Base-by-base conservation (phyloP, 768 basidiomycete species). In the Leccinum boreale region DNA sequence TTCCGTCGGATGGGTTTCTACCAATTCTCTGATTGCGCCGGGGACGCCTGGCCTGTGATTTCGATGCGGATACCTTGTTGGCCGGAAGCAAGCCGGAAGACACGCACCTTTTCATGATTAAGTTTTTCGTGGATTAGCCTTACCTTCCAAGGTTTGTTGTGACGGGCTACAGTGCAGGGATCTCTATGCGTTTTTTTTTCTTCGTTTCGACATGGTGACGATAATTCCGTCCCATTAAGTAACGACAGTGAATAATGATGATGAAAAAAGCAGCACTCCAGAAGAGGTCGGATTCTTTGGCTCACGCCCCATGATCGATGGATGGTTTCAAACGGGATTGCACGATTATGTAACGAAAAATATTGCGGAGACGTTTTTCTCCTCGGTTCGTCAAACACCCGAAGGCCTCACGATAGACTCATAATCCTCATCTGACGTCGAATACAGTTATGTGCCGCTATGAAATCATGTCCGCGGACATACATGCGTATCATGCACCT, bases 1-100 rank as follows among this genome's bases (percentile, higher is more conserved):
- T 55, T 42, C 57, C 62, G 51, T 15, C n/a, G 28, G 53, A 31
- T 23, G 23, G 6, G n/a, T 49, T 28, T 49, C n/a, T 29, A n/a
- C 10, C 15, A 28, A n/a, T 49, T 15, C 3, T 49, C 28, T 29
- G 48, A 49, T 49, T 10, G 48, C 3, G 28, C 28, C 57, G 33
- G 47, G 50, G 28, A 21, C 17, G 17, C 36, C 58, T 24, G 39
- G 35, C 23, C 44, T 24, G 58, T 28, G 51, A 26, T 21, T 15
- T 39, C 8, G 26, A 29, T 19, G 10, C 15, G 2, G 23, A 47
- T 47, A 24, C 23, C 23, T 47, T 47, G 15, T 19, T 23, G 33
- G 5, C 31, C 8, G 14, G 28, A 9, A 39, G 29, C 10, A 29
- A 29, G 10, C 29, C 29, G 29, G 29, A 29, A 29, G 29, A 29